Conservation (phyloP, 257 asterid species). For the Salvia splendens region DNA sequence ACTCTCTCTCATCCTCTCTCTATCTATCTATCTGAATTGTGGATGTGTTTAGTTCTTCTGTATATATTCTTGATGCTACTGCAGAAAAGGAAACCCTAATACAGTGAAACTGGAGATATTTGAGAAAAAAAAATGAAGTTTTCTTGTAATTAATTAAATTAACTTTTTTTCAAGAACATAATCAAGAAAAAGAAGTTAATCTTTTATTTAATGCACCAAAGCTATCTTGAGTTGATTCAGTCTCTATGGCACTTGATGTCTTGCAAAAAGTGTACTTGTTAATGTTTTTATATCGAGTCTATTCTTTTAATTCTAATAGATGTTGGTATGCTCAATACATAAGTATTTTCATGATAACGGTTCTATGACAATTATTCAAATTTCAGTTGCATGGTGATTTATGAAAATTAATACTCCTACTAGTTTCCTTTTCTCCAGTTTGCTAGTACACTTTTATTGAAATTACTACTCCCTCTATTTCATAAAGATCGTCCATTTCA, state of each 20-base stretch:
- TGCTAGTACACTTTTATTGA: neutral
- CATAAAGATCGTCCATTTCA: too few species aligned
- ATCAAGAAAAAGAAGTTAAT: neutral
- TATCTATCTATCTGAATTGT: neutral
- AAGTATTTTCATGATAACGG: neutral
- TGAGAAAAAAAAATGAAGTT: neutral
- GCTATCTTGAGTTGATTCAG: neutral
- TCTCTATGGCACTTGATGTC: neutral
- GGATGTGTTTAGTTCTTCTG: neutral
- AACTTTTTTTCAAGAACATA: neutral
- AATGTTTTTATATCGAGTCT: neutral
- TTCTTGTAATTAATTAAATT: neutral
- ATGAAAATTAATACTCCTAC: neutral
- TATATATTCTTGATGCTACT: neutral
- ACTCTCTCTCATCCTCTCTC: neutral
- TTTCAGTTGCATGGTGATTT: neutral
- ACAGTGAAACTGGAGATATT: neutral
- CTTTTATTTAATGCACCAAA: neutral
- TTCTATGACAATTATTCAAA: neutral
- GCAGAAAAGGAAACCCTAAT: conserved; percentile 26
- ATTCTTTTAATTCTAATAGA: neutral
- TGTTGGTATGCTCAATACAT: neutral
- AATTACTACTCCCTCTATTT: too few species aligned
- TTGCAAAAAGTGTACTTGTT: neutral
- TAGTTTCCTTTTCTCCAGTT: neutral